Evolutionary conservation across 345 rosid genomes (phyloP).

Genomic region (Salix dunnii): DNA sequence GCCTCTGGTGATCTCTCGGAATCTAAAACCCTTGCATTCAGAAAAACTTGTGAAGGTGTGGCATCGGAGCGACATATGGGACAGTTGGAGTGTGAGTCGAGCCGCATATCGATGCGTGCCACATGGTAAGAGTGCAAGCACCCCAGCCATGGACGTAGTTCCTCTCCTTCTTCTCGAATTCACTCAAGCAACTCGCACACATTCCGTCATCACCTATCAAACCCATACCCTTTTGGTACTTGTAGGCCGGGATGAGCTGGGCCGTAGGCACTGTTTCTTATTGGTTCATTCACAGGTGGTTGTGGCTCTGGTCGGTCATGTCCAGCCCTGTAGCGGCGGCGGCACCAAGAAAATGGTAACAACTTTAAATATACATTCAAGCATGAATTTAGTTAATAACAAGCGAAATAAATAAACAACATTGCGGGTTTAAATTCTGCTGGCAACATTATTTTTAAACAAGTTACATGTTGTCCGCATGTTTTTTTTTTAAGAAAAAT

Average conservation of each 20-base stretch:
- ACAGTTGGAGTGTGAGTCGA: constrained; percentile 30
- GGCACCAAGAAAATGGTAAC: constrained; percentile 50
- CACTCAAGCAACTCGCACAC: constrained; percentile 32
- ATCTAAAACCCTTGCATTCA: background rate
- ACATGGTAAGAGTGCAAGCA: constrained; percentile 36
- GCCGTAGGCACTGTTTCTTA: constrained; percentile 23
- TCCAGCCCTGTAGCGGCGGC: background rate
- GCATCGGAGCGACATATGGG: constrained; percentile 46
- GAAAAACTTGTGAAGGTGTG: constrained; percentile 8
- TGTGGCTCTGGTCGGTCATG: background rate
- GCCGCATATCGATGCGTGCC: constrained; percentile 37
- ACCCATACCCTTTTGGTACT: constrained; percentile 28
- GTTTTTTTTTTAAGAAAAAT: too few species aligned
- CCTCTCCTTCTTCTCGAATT: constrained; percentile 31
- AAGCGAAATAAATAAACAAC: too few species aligned
- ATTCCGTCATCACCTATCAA: constrained; percentile 22
- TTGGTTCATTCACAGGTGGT: background rate
- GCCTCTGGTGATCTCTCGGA: background rate
- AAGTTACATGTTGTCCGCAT: too few species aligned
- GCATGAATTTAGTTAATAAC: too few species aligned
- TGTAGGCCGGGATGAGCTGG: constrained; percentile 37
- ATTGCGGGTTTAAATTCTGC: too few species aligned
- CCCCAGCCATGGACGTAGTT: constrained; percentile 20
- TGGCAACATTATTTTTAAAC: too few species aligned
- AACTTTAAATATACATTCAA: too few species aligned